These are phyloP conservation scores for Colletotrichum godetiae DNA, from an alignment of 2,329 filamentous ascomycete genomes.

Conservation along the genomic window DNA sequence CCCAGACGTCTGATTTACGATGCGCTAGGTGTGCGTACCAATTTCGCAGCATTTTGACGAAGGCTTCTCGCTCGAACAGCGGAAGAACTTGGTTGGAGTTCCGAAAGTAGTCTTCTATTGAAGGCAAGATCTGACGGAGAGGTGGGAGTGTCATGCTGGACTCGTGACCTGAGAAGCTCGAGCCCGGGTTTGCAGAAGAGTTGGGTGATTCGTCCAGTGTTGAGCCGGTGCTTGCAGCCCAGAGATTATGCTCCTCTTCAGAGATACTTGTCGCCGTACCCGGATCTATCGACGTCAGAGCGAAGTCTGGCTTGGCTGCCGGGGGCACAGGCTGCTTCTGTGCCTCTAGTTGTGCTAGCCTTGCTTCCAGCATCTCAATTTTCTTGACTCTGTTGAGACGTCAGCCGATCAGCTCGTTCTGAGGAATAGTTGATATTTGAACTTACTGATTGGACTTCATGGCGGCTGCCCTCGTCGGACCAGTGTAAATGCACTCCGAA, in stretches of 20 bases:
- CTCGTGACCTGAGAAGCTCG: neutral
- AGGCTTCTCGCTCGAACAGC: slow-evolving; percentile 34
- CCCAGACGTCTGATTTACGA: slow-evolving; percentile 39
- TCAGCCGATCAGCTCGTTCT: neutral
- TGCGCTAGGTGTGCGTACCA: slow-evolving; percentile 36
- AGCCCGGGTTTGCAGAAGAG: neutral
- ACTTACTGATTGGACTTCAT: neutral
- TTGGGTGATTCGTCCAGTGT: neutral
- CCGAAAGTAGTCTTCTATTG: slow-evolving; percentile 37
- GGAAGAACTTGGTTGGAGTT: slow-evolving; percentile 37
- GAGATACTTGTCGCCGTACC: neutral
- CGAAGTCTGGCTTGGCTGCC: neutral
- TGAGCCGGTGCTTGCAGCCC: neutral
- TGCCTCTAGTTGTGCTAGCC: slow-evolving; percentile 13
- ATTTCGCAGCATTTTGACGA: slow-evolving; percentile 37
- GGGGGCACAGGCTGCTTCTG: neutral
- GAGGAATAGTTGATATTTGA: too few relatives aligned
- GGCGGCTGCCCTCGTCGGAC: neutral
- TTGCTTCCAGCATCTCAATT: slow-evolving; percentile 22
- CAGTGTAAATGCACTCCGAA: slow-evolving; percentile 29
- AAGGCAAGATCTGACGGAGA: slow-evolving; percentile 33
- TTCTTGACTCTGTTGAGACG: neutral
- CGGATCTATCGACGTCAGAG: neutral
- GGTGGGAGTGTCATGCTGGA: slow-evolving; percentile 32
- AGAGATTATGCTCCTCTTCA: neutral